Evolutionary conservation across 371 early-diverging fungal genomes (phyloP), one percentile per base, ranked within the genome.

Genomic region (Mucor plumbeus): DNA sequence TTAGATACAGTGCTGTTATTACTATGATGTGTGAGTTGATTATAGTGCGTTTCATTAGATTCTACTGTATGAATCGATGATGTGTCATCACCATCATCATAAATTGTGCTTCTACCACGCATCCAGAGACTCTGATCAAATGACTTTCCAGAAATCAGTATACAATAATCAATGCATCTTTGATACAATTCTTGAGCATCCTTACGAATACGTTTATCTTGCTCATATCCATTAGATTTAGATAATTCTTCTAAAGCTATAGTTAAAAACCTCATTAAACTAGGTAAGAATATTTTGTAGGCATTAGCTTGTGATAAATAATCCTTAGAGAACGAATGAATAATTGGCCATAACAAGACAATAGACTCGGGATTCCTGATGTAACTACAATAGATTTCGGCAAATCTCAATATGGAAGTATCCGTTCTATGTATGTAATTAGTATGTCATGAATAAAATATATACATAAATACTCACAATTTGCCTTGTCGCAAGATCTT

Each of bases 51-150:
- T 1, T 62, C 57, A 10, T 9, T 19, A 7, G 69, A 69, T 9
- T 65, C 66, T 3, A 59, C 44, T 9, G 73, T 69, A 31, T 69
- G 66, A 11, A 63, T 53, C 2, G 73, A 68, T 7, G 75, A 40
- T 14, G 63, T 68, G 9, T 76, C 76, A 17, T 76, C 78, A 9
- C 21, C 50, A 21, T 80, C 78, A 26, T 82, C 82, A 43, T 84
- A 78, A 1, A 78, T 64, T 13, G 78, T 73, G 14, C 77, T 66
- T n/a, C 69, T 39, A 15, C 91, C 80, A 21, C 92, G 79, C 38
- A 90, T 73, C 92, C 94, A 91, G 1, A 88, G 72, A 15, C 91
- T 86, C 65, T 91, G 90, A 53, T 92, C 93, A 70, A 92, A 89
- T 19, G 92, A 85, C 19, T 90, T 87, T 7, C 94, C 94, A 0